phyloP scores from a whole-genome alignment of 441 rosid genomes.

The Arabidopsis lyrata region DNA sequence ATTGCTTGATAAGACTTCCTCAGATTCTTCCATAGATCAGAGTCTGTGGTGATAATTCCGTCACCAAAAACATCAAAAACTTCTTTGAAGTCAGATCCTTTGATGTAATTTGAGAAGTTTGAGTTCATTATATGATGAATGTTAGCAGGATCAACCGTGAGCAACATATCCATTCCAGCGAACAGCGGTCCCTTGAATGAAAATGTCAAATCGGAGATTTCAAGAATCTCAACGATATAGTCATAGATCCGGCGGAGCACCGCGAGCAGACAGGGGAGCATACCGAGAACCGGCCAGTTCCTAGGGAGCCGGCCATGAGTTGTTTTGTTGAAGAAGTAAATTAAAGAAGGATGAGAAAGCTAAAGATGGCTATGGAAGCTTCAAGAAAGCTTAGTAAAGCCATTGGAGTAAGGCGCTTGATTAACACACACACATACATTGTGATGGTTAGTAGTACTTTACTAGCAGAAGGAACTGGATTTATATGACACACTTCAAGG shows the following conservation, averaged over 20 bases:
- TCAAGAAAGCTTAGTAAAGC: conserved; percentile 10
- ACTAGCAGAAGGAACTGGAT: too few relatives aligned
- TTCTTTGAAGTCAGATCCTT: conserved; percentile 32
- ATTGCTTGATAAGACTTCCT: conserved; percentile 45
- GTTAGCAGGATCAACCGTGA: conserved; percentile 48
- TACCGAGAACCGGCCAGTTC: conserved; percentile 54
- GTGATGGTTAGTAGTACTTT: too few relatives aligned
- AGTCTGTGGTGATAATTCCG: conserved; percentile 53
- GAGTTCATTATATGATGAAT: conserved; percentile 48
- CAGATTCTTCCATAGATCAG: conserved; percentile 50
- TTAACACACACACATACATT: neutral
- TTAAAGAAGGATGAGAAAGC: conserved; percentile 8
- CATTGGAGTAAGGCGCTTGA: conserved; percentile 13
- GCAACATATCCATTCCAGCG: conserved; percentile 37
- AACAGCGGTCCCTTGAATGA: conserved; percentile 43
- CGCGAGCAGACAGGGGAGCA: conserved; percentile 42
- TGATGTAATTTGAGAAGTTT: conserved; percentile 33
- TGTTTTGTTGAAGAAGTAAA: conserved; percentile 22
- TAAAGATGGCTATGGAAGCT: conserved; percentile 16
- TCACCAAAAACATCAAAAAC: conserved; percentile 58
- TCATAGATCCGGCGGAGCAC: conserved; percentile 7
- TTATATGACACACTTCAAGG: neutral
- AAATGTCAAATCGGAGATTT: conserved; percentile 23
- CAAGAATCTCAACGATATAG: conserved; percentile 7
- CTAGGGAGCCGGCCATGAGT: conserved; percentile 33